Evolutionary conservation across 306 rosid species (phyloP), one percentile per base, ranked within the genome.

Genomic region (Aeschynomene evenia): DNA sequence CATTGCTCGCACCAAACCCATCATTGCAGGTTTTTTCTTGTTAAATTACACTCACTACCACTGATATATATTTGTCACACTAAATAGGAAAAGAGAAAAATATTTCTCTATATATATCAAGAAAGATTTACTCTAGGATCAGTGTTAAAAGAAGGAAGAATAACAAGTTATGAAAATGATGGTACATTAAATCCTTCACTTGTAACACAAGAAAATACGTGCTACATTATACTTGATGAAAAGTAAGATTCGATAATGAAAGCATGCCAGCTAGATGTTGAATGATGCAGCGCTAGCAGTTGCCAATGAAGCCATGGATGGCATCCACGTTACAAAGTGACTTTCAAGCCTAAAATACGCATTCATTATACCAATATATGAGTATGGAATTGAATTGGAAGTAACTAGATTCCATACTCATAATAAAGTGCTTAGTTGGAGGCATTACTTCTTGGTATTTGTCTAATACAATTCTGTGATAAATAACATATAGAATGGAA

Each of bases 181-280:
- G 31, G 3, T 28, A 28, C 31, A 28, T 28, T 66, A 45, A n/a
- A 57, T 6, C 21, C 22, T 70, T 49, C 74, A n/a, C 77, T 77
- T 81, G 60, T 48, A 68, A 63, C 58, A 54, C 67, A 77, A 81
- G 77, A 73, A 77, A 77, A 26, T 53, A 34, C 21, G 45, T 56
- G 74, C 70, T 51, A 3, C 36, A 24, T 66, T 37, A n/a, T n/a
- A n/a, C n/a, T n/a, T n/a, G n/a, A n/a, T 66, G 45, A n/a, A 77
- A 73, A 69, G 77, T 69, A 43, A 52, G 70, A 63, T 58, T 56
- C 48, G 26, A 77, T 68, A 73, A 68, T 48, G 73, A 77, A 65
- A 82, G 80, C 58, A 65, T 43, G 78, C 83, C 81, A 82, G 81
- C 83, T 82, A 39, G 86, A 75, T 70, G 76, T 78, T 78, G 77